Base-by-base conservation (phyloP, 129 eudicot genomes). In the Artemisia argyi region DNA sequence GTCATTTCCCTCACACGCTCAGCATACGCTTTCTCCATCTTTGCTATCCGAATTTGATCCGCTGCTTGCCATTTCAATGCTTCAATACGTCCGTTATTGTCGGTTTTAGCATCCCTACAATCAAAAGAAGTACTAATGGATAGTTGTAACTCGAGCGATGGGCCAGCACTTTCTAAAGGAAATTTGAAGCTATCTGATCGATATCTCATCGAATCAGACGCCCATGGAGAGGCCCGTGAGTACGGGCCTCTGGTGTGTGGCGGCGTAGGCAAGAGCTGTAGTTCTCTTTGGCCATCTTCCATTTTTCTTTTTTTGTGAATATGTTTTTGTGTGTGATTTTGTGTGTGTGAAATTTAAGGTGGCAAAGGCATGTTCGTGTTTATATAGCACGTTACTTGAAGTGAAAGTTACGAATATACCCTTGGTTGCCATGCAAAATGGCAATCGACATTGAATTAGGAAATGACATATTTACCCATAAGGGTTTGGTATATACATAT, bases 1-100 rank as follows among this genome's bases (percentile, higher is more conserved):
- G 94, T 86, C 75, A 89, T 79, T 81, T 92, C 97, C 68, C 89
- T 83, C 57, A 92, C 87, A 13, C 97, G 91, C 86, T 92, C 97
- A 2, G 96, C 96, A 39, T 92, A 89, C 15, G 91, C 97, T 55
- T 81, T 92, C 79, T 92, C 98, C 81, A 89, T 77, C 10, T 91
- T 86, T 0, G 98, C 98, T 26, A 92, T 70, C 24, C 96, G 81
- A 16, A 88, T 86, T 72, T 92, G 97, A 84, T 92, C 97, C 2
- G 94, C 88, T 0, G 97, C 88, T 54, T 92, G 91, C 94, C 89
- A 87, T 75, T 83, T 86, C 62, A 92, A 18, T 4, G 88, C 87
- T 71, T 92, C 96, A 0, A 87, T 54, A 28, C 83, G 35, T 9
- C 79, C 72, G 61, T 60, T 52, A 52, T 52, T 68, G 1, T 76